Conservation (phyloP, 2,329 filamentous ascomycete genomes). For the Claviceps sp. region DNA sequence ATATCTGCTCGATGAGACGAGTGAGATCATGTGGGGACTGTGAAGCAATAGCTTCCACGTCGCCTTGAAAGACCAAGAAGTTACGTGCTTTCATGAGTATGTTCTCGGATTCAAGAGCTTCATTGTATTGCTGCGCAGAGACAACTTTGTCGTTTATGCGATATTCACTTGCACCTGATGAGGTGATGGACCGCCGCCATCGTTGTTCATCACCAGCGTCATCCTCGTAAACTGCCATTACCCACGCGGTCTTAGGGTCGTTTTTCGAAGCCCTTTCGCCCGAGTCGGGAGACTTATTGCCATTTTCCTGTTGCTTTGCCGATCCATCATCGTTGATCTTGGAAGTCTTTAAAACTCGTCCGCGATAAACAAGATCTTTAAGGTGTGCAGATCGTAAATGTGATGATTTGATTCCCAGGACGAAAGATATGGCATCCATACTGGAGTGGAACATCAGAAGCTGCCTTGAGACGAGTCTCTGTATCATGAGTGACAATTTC, state of each 20-base stretch:
- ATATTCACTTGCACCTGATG: constrained; percentile 80
- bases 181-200: constrained; percentile 93
- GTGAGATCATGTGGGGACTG: constrained; percentile 92
- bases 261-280: constrained; percentile 55
- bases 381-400: constrained; percentile 89
- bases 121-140: constrained; percentile 84
- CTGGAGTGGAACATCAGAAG: constrained; percentile 28
- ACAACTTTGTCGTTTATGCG: constrained; percentile 90
- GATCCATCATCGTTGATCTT: constrained; percentile 87
- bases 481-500: not conserved
- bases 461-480: not conserved
- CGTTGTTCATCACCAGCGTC: constrained; percentile 88
- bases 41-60: constrained; percentile 91
- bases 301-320: constrained; percentile 47
- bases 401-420: constrained; percentile 96
- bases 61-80: constrained; percentile 95
- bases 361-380: constrained; percentile 90
- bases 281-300: constrained; percentile 46
- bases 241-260: constrained; percentile 92
- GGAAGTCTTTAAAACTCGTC: constrained; percentile 79
- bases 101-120: constrained; percentile 81
- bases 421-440: constrained; percentile 99
- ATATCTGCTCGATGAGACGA: constrained; percentile 91
- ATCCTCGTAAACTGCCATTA: constrained; percentile 98
- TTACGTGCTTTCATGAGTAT: constrained; percentile 97